These are phyloP conservation scores for Monilinia polystroma DNA, from an alignment of 2,329 filamentous ascomycete genomes.

Conservation along the genomic window DNA sequence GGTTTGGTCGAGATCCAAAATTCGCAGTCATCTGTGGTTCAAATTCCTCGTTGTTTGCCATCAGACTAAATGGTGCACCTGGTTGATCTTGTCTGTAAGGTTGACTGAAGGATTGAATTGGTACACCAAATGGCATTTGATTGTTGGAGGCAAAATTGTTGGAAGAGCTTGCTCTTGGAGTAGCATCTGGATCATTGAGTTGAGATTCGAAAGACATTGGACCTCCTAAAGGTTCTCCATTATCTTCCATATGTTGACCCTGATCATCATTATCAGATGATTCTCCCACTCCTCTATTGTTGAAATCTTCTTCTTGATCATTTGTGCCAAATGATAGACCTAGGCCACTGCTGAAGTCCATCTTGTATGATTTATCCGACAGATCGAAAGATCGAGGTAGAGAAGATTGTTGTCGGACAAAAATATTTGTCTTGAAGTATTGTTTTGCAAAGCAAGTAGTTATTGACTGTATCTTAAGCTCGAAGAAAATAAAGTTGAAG, in stretches of 20 bases:
- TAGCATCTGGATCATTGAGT: not conserved
- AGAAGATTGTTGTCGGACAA: not conserved
- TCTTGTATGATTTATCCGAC: not conserved
- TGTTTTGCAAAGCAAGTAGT: not conserved
- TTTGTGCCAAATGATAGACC: conserved; percentile 8
- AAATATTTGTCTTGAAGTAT: not conserved
- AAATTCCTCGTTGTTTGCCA: not conserved
- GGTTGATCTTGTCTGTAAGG: not conserved
- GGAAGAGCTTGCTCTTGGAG: conserved; percentile 5
- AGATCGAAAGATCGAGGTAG: not conserved
- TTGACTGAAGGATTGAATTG: not conserved
- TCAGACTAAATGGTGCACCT: not conserved
- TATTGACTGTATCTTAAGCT: too few species aligned
- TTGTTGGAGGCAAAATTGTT: not conserved
- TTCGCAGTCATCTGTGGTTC: not conserved
- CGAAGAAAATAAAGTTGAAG: not conserved
- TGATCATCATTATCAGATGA: not conserved
- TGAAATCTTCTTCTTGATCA: not conserved
- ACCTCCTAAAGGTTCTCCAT: not conserved
- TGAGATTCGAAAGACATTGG: not conserved
- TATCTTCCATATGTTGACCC: not conserved
- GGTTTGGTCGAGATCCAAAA: not conserved
- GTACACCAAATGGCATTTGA: not conserved
- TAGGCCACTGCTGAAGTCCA: conserved; percentile 11
- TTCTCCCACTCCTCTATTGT: not conserved